Evolutionary conservation across 441 rosid species (phyloP).

Genomic region (Macaranga tanarius): DNA sequence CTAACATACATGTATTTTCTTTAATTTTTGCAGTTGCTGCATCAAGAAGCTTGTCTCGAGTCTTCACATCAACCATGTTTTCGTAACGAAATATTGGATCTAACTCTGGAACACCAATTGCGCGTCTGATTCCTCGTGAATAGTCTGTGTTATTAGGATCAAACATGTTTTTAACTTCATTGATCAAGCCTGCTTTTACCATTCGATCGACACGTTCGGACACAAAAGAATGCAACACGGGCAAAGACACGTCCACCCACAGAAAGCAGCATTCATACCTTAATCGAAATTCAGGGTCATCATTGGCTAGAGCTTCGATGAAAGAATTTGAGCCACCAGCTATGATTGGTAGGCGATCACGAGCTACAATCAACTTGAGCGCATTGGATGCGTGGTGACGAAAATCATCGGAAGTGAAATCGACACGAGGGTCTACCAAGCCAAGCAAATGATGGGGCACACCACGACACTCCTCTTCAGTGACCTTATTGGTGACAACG

Average conservation of each 20-base stretch:
- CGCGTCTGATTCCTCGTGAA: slow-evolving; percentile 56
- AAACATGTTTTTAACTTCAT: slow-evolving; percentile 52
- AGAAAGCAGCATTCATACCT: slow-evolving; percentile 60
- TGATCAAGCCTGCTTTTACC: slow-evolving; percentile 57
- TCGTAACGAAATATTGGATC: slow-evolving; percentile 50
- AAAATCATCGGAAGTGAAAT: slow-evolving; percentile 54
- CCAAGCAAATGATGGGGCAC: slow-evolving; percentile 73
- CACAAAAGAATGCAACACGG: slow-evolving; percentile 50
- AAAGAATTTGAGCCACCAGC: slow-evolving; percentile 81
- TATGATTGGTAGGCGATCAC: slow-evolving; percentile 55
- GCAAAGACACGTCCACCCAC: slow-evolving; percentile 65
- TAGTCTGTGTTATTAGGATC: slow-evolving; percentile 43
- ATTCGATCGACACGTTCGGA: slow-evolving; percentile 65
- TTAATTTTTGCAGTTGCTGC: slow-evolving; percentile 55
- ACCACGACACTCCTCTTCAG: slow-evolving; percentile 60
- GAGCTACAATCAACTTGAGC: slow-evolving; percentile 38
- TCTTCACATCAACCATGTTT: slow-evolving; percentile 18
- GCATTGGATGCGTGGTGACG: slow-evolving; percentile 35
- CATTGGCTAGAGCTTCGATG: slow-evolving; percentile 53
- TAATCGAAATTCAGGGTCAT: slow-evolving; percentile 44
- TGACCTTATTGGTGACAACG: slow-evolving; percentile 68
- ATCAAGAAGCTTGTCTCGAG: slow-evolving; percentile 38
- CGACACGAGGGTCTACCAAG: slow-evolving; percentile 34
- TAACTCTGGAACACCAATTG: slow-evolving; percentile 69
- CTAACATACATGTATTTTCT: slow-evolving; percentile 50